phyloP scores from a whole-genome alignment of 2,329 filamentous ascomycete species.

The Phialophora macrospora region DNA sequence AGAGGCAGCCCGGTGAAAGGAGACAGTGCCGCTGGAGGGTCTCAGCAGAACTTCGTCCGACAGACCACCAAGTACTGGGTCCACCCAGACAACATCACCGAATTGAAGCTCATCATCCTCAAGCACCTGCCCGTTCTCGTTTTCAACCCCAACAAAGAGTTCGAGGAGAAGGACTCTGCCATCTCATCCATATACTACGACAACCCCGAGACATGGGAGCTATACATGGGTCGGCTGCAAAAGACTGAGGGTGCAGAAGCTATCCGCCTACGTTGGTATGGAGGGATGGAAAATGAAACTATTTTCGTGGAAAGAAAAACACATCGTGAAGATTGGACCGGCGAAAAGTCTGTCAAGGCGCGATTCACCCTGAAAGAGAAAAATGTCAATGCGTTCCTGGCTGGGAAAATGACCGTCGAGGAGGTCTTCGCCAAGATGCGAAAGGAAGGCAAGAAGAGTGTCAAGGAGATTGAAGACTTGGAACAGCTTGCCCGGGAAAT shows the following conservation, averaged over 20 bases:
- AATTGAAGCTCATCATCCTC: constrained; percentile 94
- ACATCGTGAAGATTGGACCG: constrained; percentile 98
- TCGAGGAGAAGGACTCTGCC: constrained; percentile 84
- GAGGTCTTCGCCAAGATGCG: constrained; percentile 96
- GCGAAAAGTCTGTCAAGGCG: constrained; percentile 98
- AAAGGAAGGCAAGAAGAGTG: constrained; percentile 90
- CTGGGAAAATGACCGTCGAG: constrained; percentile 80
- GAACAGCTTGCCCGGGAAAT: constrained; percentile 89
- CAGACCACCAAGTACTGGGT: constrained; percentile 99
- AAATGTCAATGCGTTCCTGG: constrained; percentile 89
- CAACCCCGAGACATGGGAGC: constrained; percentile 89
- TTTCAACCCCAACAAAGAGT: constrained; percentile 97
- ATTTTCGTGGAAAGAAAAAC: constrained; percentile 98
- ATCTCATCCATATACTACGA: constrained; percentile 99
- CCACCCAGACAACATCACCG: constrained; percentile 96
- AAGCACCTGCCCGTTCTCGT: constrained; percentile 97
- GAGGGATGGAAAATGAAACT: constrained; percentile 90
- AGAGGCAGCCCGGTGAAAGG: constrained; percentile 90
- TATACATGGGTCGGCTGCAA: constrained; percentile 92
- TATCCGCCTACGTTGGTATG: constrained; percentile 95
- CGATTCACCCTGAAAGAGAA: constrained; percentile 96
- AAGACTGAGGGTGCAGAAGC: constrained; percentile 98
- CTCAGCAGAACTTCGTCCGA: constrained; percentile 92
- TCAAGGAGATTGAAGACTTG: constrained; percentile 86
- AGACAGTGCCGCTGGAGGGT: constrained; percentile 86